Evolutionary conservation across 225 moss, liverwort and hornwort species (phyloP), one percentile per base, ranked within the genome.

Genomic region (Pseudoscleropodium purum): DNA sequence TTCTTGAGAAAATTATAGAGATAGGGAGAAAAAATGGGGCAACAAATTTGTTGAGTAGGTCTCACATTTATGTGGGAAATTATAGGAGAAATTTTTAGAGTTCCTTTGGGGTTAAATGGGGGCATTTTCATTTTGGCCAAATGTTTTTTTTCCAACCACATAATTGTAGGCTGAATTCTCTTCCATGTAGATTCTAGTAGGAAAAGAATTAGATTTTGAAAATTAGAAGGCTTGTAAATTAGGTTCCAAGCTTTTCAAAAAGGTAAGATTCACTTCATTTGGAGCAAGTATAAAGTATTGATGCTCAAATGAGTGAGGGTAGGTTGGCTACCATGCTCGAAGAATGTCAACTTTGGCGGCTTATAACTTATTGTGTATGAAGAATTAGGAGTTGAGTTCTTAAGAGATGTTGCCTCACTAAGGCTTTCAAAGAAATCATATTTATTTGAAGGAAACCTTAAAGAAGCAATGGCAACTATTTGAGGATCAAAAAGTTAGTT

Each of bases 261-360:
- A 37, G 11, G 20, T 67, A 68, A 68, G 11, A 68, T 20, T 37
- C 9, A 6, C 6, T 21, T 37, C 12, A 20, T 12, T 68, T 68
- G 37, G 37, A 21, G 6, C 3, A 37, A 68, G 4, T 68, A 68
- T 11, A 6, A 68, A 37, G 21, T 65, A 6, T 0, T 12, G 2
- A 4, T 6, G 0, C 21, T 2, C 0, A 0, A 12, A 68, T 68
- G n/a, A 68, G 12, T 19, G n/a, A 68, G 2, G 12, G 12, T 7
- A 23, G 7, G 23, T 23, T 10, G 21, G 4, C 1, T 68, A 3
- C 0, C 0, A 2, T 37, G 20, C 23, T 12, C 20, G 1, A 23
- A 12, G 7, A 7, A 37, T 21, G 7, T 3, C 6, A 68, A 23
- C 23, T 37, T n/a, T 23, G 23, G 23, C 1, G 0, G 1, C 13